phyloP scores from a whole-genome alignment of 805 yeast genomes.

The Brettanomyces sp. region DNA sequence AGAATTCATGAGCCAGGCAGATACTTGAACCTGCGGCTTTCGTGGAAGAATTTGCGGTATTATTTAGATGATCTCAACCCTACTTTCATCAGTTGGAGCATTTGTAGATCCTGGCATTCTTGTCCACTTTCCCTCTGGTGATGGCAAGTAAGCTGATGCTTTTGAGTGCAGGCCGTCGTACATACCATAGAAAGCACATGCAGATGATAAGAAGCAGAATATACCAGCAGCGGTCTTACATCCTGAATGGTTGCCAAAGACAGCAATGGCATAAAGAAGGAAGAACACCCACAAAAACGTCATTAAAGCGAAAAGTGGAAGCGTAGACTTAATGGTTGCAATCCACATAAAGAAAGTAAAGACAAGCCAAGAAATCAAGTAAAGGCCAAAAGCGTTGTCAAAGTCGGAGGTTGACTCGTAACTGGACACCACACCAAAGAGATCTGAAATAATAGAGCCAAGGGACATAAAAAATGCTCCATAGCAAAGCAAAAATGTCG shows the following conservation, averaged over 20 bases:
- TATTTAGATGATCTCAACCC: constrained; percentile 12
- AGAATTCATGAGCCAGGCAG: neutral
- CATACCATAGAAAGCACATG: constrained; percentile 33
- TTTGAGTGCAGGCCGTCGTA: constrained; percentile 28
- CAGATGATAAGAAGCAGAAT: constrained; percentile 30
- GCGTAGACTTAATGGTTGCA: constrained; percentile 35
- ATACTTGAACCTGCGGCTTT: too few species aligned
- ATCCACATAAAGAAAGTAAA: constrained; percentile 35
- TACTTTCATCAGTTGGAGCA: constrained; percentile 13
- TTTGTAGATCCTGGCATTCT: constrained; percentile 21
- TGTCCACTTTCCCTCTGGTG: constrained; percentile 14
- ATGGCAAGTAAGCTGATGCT: constrained; percentile 12
- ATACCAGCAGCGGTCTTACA: constrained; percentile 32
- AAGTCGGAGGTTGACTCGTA: constrained; percentile 27
- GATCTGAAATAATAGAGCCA: constrained; percentile 32
- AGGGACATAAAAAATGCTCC: constrained; percentile 42
- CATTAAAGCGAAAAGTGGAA: constrained; percentile 28
- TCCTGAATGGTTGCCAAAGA: constrained; percentile 25
- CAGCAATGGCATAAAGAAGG: constrained; percentile 30
- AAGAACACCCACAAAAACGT: constrained; percentile 32
- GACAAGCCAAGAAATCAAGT: constrained; percentile 37
- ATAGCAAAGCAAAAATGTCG: constrained; percentile 34
- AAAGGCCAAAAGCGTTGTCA: constrained; percentile 35
- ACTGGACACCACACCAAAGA: constrained; percentile 33
- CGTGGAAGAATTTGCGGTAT: too few species aligned